These are phyloP conservation scores for Alternaria gaisen DNA, from an alignment of 2,329 filamentous ascomycete species.

Conservation along the genomic window DNA sequence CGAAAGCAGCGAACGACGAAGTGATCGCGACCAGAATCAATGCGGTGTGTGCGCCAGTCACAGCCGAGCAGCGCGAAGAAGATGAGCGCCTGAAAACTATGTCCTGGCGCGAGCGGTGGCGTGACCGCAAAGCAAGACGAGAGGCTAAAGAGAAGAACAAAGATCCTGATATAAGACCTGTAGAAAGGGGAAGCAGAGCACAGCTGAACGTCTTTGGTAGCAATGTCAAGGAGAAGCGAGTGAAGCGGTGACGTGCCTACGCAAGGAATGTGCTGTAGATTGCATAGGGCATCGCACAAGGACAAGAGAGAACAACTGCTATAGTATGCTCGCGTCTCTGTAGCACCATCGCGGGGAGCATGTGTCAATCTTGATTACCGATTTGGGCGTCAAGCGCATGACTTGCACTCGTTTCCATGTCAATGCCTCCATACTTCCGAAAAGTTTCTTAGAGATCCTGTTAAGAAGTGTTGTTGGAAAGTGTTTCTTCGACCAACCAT, in stretches of 20 bases:
- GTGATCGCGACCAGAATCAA: neutral
- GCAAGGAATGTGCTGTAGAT: too few species aligned
- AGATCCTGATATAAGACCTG: neutral
- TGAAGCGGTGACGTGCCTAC: neutral
- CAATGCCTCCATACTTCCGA: rapidly evolving
- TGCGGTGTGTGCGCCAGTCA: neutral
- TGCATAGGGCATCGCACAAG: too few species aligned
- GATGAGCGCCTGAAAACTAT: neutral
- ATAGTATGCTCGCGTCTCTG: too few species aligned
- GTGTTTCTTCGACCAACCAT: too few species aligned
- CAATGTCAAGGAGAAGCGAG: neutral
- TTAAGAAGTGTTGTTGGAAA: too few species aligned
- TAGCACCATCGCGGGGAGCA: too few species aligned
- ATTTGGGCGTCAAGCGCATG: rapidly evolving
- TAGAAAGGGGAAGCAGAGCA: neutral
- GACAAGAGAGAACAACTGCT: rapidly evolving
- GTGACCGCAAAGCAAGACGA: neutral
- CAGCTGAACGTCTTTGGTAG: neutral
- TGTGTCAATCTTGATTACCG: rapidly evolving
- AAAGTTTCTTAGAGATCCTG: rapidly evolving
- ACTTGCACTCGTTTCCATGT: too few species aligned
- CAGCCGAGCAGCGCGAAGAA: neutral
- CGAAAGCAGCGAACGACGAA: neutral
- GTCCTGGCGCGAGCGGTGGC: neutral
- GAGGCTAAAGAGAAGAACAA: neutral